Evolutionary conservation across 1,139 yeast species (phyloP).

Genomic region (Hemisphaericaspora xylofermentans): DNA sequence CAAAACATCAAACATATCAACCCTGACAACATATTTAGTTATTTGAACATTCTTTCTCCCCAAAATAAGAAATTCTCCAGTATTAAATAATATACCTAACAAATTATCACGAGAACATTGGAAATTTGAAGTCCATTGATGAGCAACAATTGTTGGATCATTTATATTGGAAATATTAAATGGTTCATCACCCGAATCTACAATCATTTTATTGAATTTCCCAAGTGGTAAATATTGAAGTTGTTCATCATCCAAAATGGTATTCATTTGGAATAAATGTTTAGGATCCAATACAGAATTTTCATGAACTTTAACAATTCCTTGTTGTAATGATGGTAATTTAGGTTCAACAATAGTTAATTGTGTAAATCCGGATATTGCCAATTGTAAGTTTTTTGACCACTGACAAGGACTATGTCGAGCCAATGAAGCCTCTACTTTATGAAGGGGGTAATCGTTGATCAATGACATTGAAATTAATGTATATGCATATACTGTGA

Average conservation of each 20-base stretch:
- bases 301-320: constrained; percentile 19
- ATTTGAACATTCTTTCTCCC: constrained; percentile 24
- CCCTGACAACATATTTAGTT: constrained; percentile 25
- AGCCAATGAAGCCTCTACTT: constrained; percentile 24
- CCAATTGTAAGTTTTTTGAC: constrained; percentile 39
- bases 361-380: constrained; percentile 36
- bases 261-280: constrained; percentile 28
- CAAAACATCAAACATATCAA: constrained; percentile 29
- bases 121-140: constrained; percentile 35
- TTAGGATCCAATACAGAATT: constrained; percentile 26
- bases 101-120: constrained; percentile 27
- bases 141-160: constrained; percentile 37
- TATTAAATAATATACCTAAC: constrained; percentile 37
- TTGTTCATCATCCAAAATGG: constrained; percentile 29
- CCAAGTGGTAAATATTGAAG: constrained; percentile 31
- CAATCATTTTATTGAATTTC: constrained; percentile 25
- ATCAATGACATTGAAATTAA: constrained; percentile 17
- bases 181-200: constrained; percentile 29
- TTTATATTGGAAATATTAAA: constrained; percentile 30
- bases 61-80: constrained; percentile 39
- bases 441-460: constrained; percentile 20
- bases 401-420: constrained; percentile 35
- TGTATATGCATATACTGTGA: not conserved
- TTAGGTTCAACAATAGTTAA: constrained; percentile 40
- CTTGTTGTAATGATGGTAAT: constrained; percentile 35